phyloP scores from a whole-genome alignment of 2,329 filamentous ascomycete species.

The Calonectria fujianensis region DNA sequence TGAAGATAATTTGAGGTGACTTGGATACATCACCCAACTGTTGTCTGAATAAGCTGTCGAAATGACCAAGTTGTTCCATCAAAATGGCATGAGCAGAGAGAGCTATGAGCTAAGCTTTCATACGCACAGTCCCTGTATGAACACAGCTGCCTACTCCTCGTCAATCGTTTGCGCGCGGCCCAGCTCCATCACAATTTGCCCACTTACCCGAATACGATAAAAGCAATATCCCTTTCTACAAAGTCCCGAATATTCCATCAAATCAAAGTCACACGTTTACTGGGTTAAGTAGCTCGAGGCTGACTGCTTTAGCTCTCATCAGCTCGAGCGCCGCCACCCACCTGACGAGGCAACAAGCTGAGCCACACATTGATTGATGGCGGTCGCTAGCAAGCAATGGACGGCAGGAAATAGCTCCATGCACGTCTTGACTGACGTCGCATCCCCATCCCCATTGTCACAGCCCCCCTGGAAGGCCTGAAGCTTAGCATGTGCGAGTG shows the following conservation, averaged over 20 bases:
- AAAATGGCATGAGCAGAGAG: neutral
- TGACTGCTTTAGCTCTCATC: constrained; percentile 34
- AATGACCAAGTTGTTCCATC: neutral
- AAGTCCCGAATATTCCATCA: constrained; percentile 3
- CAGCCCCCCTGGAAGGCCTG: constrained; percentile 34
- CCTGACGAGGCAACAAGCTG: constrained; percentile 52
- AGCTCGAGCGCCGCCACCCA: constrained; percentile 48
- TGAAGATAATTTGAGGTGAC: neutral
- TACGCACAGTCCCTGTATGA: neutral
- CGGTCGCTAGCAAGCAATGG: constrained; percentile 1
- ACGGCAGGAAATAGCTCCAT: constrained; percentile 13
- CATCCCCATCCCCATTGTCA: constrained; percentile 1
- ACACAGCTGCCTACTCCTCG: neutral
- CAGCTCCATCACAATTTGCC: neutral
- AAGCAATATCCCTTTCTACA: neutral
- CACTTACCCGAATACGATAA: constrained; percentile 6
- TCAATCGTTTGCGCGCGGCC: neutral
- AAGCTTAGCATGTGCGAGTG: constrained; percentile 25
- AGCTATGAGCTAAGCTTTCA: neutral
- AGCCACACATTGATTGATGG: constrained; percentile 46
- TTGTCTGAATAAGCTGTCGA: neutral
- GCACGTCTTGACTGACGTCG: neutral
- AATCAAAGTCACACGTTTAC: constrained; percentile 13
- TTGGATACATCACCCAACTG: neutral
- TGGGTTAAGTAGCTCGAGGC: constrained; percentile 19